Percentiles rank a stretch among this genome's conserved stretches.
Evolutionary conservation across 306 rosid species (phyloP).

Genomic region (Prunus mongolica): DNA sequence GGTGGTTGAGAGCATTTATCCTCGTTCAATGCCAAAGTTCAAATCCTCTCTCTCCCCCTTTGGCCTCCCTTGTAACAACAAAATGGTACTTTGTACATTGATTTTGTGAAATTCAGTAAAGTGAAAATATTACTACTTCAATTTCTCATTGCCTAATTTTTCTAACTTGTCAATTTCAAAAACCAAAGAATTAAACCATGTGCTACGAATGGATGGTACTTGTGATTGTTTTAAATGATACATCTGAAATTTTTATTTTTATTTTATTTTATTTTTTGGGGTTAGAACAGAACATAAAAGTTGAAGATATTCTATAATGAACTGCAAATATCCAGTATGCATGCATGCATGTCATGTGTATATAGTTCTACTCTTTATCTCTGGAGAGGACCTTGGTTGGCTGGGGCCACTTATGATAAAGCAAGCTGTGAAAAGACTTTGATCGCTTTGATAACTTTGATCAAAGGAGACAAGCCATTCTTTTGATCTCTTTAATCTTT

Average conservation of each 20-base stretch:
- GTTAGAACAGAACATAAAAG: not conserved
- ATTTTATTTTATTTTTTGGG: too few relatives aligned
- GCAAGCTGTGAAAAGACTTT: not conserved
- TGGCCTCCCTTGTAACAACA: not conserved
- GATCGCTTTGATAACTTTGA: constrained; percentile 13
- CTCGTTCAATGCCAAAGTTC: not conserved
- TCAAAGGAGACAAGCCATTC: constrained; percentile 13
- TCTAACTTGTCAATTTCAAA: not conserved
- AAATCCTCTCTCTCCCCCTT: not conserved
- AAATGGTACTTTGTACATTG: not conserved
- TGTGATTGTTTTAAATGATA: not conserved
- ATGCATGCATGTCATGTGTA: not conserved
- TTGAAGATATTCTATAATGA: not conserved
- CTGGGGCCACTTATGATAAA: not conserved
- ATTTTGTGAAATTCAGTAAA: not conserved
- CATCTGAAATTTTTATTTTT: too few relatives aligned
- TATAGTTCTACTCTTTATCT: not conserved
- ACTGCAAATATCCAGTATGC: not conserved
- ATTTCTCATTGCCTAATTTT: not conserved
- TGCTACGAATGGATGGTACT: too few relatives aligned
- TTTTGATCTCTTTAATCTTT: constrained; percentile 24
- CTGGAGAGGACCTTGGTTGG: not conserved
- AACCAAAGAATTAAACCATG: not conserved
- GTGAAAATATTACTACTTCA: not conserved
- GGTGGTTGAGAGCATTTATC: not conserved